Base-by-base conservation (phyloP, 177 flowering plant species). In the Vitis hybrid region DNA sequence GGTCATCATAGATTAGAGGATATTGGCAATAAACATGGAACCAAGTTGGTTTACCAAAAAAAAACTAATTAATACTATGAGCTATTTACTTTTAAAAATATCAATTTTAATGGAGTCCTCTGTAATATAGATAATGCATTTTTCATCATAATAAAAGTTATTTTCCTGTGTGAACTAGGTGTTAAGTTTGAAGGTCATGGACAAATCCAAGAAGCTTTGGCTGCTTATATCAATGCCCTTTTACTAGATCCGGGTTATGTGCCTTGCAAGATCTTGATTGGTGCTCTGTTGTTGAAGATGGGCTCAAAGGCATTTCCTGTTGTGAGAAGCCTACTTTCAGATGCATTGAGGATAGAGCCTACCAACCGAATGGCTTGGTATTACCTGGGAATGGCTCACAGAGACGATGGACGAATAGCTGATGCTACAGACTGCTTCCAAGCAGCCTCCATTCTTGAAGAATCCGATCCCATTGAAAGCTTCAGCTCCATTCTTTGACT, bases 371-470 rank as follows among this genome's bases (percentile, higher is more conserved):
- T 70, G 81, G 99, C 98, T 71, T 96, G 98, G 98, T 89, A 81
- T 79, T 83, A 89, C 79, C 74, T 96, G 78, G 98, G 97, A 29
- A 59, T 85, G 82, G 80, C 90, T 66, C 98, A 96, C 77, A 87
- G 68, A 62, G 82, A 86, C 22, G 94, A 90, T 75, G 97, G 99
- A 15, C 81, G 97, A 7, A 65, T 88, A 12, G 85, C 88, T 54
- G 98, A 96, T 81, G 97, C 99, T 19, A 81, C 80, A 3, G 99
- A 96, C 66, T 93, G 98, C 85, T 89, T 96, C 77, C 97, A 90
- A 79, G 99, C 98, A 7, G 98, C 98, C 39, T 74, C 88, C 54
- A 90, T 96, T 92, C 99, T 96, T 68, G 97, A 90, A 79, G 99
- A 94, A 66, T 89, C 93, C 1, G 90, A 90, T 70, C 99, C 99